Conservation (phyloP, 2,329 filamentous ascomycete genomes). For the Pseudopithomyces chartarum region DNA sequence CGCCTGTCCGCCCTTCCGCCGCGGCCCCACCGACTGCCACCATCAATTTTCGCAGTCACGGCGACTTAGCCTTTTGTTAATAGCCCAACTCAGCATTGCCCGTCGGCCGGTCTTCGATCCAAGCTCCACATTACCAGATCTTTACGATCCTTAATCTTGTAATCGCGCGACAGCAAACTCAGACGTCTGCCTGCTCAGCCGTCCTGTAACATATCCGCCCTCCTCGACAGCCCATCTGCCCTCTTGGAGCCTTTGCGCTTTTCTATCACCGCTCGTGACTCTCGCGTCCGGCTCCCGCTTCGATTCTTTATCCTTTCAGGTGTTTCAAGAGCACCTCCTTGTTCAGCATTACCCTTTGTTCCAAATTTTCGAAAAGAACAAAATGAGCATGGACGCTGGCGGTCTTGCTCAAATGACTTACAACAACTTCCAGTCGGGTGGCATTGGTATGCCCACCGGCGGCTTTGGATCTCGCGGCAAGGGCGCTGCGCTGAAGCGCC, state of each 20-base stretch:
- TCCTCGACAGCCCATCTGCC: constrained; percentile 14
- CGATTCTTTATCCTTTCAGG: constrained; percentile 39
- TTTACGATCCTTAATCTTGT: constrained; percentile 48
- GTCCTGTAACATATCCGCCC: constrained; percentile 21
- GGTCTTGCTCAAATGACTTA: constrained; percentile 99
- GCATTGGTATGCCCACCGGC: constrained; percentile 75
- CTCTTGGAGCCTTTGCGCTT: constrained; percentile 22
- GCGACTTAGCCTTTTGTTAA: constrained; percentile 39
- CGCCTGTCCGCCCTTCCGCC: constrained; percentile 19
- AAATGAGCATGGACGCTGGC: constrained; percentile 83
- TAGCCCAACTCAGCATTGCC: constrained; percentile 43
- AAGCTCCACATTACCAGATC: constrained; percentile 38
- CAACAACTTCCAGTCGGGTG: constrained; percentile 68
- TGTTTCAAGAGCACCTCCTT: constrained; percentile 33
- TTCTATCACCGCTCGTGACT: constrained; percentile 23
- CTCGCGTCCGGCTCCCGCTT: constrained; percentile 24
- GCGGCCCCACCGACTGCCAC: constrained; percentile 21
- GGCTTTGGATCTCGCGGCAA: constrained; percentile 87
- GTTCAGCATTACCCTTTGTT: constrained; percentile 38
- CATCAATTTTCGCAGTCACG: constrained; percentile 15
- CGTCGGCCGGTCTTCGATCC: constrained; percentile 44
- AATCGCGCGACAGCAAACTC: constrained; percentile 31
- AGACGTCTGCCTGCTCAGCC: constrained; percentile 31
- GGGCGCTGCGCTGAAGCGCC: constrained; percentile 85
- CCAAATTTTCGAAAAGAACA: constrained; percentile 31